Evolutionary conservation across 306 rosid species (phyloP), one percentile per base, ranked within the genome.

Genomic region (Canavalia gladiata): DNA sequence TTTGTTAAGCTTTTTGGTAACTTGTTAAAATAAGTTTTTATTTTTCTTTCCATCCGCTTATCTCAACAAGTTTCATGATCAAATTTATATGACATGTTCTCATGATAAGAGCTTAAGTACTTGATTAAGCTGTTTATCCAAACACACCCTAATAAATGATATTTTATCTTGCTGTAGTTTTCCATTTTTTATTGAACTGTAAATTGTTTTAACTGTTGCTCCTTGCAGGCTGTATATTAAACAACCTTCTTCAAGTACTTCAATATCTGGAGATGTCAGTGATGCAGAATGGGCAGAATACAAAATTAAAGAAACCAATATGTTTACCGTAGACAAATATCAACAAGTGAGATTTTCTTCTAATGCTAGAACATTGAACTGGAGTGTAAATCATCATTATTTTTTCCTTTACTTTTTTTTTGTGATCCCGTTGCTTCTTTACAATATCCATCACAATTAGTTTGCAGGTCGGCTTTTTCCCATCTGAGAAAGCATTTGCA

Each of bases 381-480:
- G 51, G 30, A 47, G 55, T 81, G n/a, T 33, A 13, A 52, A 73
- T 25, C 47, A 29, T 74, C 30, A 28, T 70, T 42, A 2, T 66
- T 1, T 29, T 13, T 31, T 8, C 75, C 67, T 18, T 30, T 7
- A 13, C 76, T 49, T 65, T 72, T 69, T 81, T 58, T 68, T 78
- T 68, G 65, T 60, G 63, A 75, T 86, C 81, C 68, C 76, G 43
- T 83, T 83, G 84, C 87, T 87, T 89, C 78, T 85, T 88, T 85
- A 88, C 88, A 91, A 85, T 87, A 86, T 87, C 88, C 76, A 85
- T 86, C 68, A 77, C 82, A 86, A 84, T 71, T 95, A 95, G 99
- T 81, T 88, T 95, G 94, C 99, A 95, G 98, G 86, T 95, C 82
- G 97, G 99, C 67, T 90, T 89, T 85, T 95, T 93, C 78, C 92